Conservation (phyloP, 2,329 filamentous ascomycete species). For the Massarina eburnea region DNA sequence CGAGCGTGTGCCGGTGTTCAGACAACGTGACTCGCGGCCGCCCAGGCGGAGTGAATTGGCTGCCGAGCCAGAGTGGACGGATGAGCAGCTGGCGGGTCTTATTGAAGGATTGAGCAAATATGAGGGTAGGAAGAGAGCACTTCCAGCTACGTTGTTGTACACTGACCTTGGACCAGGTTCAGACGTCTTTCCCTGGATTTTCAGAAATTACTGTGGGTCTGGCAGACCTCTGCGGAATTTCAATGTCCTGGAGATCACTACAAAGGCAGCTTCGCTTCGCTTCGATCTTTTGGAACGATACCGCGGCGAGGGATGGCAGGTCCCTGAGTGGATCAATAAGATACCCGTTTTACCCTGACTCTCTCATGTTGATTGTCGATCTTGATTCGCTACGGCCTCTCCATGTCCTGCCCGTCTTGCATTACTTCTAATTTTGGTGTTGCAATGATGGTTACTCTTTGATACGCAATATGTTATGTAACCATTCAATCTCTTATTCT, state of each 20-base stretch:
- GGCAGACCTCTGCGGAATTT: slow-evolving; percentile 27
- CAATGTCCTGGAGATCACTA: slow-evolving; percentile 31
- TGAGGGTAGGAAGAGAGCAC: slow-evolving; percentile 29
- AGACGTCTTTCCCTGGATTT: slow-evolving; percentile 32
- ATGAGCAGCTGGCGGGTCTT: slow-evolving; percentile 35
- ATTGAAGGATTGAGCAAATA: slow-evolving; percentile 29
- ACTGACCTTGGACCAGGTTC: slow-evolving; percentile 13
- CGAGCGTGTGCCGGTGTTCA: slow-evolving; percentile 43
- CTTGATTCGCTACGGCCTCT: neutral
- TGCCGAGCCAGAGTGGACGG: slow-evolving; percentile 29
- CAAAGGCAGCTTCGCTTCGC: slow-evolving; percentile 25
- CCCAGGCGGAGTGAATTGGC: slow-evolving; percentile 12
- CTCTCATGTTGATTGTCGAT: neutral
- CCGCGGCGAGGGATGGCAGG: slow-evolving; percentile 21
- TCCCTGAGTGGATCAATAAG: slow-evolving; percentile 28
- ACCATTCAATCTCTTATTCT: neutral
- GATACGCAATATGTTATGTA: neutral
- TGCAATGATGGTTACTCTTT: no score
- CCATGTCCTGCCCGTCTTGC: neutral
- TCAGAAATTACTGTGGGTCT: slow-evolving; percentile 26
- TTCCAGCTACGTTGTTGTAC: slow-evolving; percentile 1
- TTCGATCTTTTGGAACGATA: slow-evolving; percentile 13
- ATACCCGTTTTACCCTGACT: slow-evolving; percentile 26
- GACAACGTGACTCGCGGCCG: slow-evolving; percentile 28
- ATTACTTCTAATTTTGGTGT: no score